phyloP scores from a whole-genome alignment of 2,329 filamentous ascomycete species.

The Fusarium solani-melongenae region DNA sequence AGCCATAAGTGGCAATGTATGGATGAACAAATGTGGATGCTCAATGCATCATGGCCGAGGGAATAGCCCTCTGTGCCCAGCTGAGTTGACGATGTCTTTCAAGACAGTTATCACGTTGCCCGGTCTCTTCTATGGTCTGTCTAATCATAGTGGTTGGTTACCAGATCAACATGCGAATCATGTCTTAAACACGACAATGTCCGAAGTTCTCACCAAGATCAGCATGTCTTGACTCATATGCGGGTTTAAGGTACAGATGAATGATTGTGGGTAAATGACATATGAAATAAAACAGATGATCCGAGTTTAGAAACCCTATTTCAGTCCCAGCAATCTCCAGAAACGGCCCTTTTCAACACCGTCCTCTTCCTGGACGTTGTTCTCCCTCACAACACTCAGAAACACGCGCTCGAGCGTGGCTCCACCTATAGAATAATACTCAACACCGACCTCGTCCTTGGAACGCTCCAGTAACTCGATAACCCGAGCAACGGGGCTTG shows the following conservation, averaged over 20 bases:
- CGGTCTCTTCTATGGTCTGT: not conserved
- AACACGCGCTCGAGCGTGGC: constrained; percentile 79
- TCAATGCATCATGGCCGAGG: constrained; percentile 22
- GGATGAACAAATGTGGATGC: constrained; percentile 27
- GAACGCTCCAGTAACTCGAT: constrained; percentile 64
- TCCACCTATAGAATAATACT: constrained; percentile 74
- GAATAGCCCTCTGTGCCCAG: constrained; percentile 11
- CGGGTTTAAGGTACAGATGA: not conserved
- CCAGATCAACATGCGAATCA: not conserved
- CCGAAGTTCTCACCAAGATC: not conserved
- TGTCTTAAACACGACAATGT: not conserved
- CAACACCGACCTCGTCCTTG: constrained; percentile 67
- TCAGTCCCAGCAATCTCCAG: not conserved
- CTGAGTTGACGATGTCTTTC: constrained; percentile 6
- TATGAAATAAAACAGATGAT: not conserved
- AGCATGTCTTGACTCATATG: not conserved
- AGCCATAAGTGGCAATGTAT: constrained; percentile 22
- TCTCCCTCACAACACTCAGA: constrained; percentile 66
- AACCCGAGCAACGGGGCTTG: constrained; percentile 42
- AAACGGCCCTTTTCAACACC: not conserved
- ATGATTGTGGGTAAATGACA: not conserved
- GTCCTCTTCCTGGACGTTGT: not conserved
- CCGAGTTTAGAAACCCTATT: not conserved
- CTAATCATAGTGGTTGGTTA: not conserved
- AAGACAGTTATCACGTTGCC: not conserved